A percentile compares a stretch with the other conserved stretches of the same genome.
These are phyloP conservation scores for Alternaria burnsii DNA, from an alignment of 2,329 filamentous ascomycete species.

Conservation along the genomic window DNA sequence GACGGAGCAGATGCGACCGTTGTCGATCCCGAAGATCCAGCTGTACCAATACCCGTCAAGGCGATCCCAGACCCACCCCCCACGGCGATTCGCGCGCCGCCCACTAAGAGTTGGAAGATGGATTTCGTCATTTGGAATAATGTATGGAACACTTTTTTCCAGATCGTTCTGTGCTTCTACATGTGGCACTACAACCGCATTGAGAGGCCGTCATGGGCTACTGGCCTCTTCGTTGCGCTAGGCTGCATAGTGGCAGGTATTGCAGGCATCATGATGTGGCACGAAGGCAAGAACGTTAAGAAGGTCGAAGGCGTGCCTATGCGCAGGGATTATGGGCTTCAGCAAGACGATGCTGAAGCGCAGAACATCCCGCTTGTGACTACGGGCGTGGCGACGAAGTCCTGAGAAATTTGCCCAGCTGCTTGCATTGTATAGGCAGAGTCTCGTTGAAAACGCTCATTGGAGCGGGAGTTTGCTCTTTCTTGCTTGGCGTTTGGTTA, in stretches of 20 bases:
- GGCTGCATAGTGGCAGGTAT: slow-evolving; percentile 74
- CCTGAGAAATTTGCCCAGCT: slow-evolving; percentile 33
- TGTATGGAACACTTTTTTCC: slow-evolving; percentile 80
- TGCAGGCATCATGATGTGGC: slow-evolving; percentile 74
- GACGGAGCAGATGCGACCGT: slow-evolving; percentile 32
- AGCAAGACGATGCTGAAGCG: slow-evolving; percentile 34
- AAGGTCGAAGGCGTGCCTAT: slow-evolving; percentile 50
- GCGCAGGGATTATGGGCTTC: slow-evolving; percentile 33
- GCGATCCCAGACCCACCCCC: slow-evolving; percentile 72
- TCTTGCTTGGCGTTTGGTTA: slow-evolving; percentile 19
- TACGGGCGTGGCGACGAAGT: slow-evolving; percentile 30
- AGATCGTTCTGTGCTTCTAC: slow-evolving; percentile 75
- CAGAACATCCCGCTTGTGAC: slow-evolving; percentile 29
- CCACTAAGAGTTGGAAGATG: slow-evolving; percentile 76
- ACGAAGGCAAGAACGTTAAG: slow-evolving; percentile 67
- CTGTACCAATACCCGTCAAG: slow-evolving; percentile 69
- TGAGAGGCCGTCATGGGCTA: slow-evolving; percentile 79
- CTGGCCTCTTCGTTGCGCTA: slow-evolving; percentile 78
- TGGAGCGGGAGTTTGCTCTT: slow-evolving; percentile 1
- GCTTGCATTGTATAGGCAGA: slow-evolving; percentile 6
- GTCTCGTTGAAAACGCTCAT: background rate
- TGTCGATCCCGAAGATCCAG: slow-evolving; percentile 51
- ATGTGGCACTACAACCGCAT: slow-evolving; percentile 85
- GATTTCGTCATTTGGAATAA: slow-evolving; percentile 83
- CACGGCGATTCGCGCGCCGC: slow-evolving; percentile 74